Evolutionary conservation across 2,329 filamentous ascomycete species (phyloP).

Genomic region (Stagonosporopsis rhizophila): DNA sequence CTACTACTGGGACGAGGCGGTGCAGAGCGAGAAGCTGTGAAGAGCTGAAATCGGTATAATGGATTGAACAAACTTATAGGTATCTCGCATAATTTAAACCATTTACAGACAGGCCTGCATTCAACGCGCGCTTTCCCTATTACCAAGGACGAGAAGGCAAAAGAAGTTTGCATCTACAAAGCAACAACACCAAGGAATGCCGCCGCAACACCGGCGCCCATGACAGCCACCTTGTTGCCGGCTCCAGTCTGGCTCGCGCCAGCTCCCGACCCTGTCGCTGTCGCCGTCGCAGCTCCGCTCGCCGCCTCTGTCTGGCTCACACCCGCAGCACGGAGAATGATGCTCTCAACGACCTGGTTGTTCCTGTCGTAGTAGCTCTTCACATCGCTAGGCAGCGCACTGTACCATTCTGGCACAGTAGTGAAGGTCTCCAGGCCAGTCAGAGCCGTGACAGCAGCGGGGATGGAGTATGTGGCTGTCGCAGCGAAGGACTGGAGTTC

Average conservation of each 20-base stretch:
- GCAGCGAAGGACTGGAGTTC: constrained; percentile 32
- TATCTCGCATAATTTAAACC: neutral
- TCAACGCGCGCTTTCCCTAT: neutral
- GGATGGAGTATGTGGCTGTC: constrained; percentile 29
- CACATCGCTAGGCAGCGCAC: constrained; percentile 32
- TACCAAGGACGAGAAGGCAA: neutral
- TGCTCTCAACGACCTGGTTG: constrained; percentile 25
- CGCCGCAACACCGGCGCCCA: constrained; percentile 29
- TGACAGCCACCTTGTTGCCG: constrained; percentile 16
- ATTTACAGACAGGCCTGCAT: neutral
- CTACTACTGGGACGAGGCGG: constrained; percentile 60
- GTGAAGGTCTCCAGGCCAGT: constrained; percentile 26
- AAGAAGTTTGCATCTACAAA: constrained; percentile 16
- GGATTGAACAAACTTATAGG: neutral
- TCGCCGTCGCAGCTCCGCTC: constrained; percentile 13
- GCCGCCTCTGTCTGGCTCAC: constrained; percentile 17
- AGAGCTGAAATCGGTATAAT: neutral
- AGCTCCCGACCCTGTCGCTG: constrained; percentile 13
- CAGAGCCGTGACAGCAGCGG: constrained; percentile 24
- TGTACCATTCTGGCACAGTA: constrained; percentile 30
- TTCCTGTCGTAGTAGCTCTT: constrained; percentile 34
- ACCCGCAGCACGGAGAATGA: constrained; percentile 24
- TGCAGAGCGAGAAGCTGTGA: constrained; percentile 1
- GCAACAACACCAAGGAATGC: constrained; percentile 32
- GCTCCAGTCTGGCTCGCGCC: constrained; percentile 15